Percentiles rank a stretch among this genome's conserved stretches.
Conservation (phyloP, 495 filamentous ascomycete species). For the Aspergillus ostianus region DNA sequence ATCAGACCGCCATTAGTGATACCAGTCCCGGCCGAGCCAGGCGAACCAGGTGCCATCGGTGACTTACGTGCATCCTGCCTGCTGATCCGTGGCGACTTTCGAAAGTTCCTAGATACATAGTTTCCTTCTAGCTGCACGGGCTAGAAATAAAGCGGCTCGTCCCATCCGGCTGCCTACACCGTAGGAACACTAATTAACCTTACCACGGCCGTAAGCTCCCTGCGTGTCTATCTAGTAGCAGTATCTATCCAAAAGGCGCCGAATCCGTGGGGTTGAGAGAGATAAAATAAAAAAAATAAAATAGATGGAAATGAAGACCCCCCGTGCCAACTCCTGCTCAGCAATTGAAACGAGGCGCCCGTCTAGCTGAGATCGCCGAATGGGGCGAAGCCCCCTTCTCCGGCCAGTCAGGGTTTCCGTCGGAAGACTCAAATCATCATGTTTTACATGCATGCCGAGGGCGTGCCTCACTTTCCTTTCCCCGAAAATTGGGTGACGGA, state of each 20-base stretch:
- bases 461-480: constrained; percentile 11
- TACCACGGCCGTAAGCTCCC: neutral
- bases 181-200: neutral
- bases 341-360: constrained; percentile 13
- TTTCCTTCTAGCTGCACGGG: neutral
- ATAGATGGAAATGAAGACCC: neutral
- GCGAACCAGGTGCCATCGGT: neutral
- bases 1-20: neutral
- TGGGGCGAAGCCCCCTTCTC: constrained; percentile 5
- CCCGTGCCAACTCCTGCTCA: neutral
- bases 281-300: neutral
- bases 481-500: constrained; percentile 4
- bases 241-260: neutral
- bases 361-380: constrained; percentile 12
- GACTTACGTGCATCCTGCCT: neutral
- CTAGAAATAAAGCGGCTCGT: neutral
- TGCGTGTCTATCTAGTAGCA: neutral
- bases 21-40: neutral
- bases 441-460: constrained; percentile 23
- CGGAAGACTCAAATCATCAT: constrained; percentile 17
- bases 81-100: neutral
- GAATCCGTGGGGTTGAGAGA: neutral
- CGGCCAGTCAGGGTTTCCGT: constrained; percentile 2
- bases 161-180: neutral
- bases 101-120: neutral